A percentile compares a stretch with the other conserved stretches of the same genome.
These are phyloP conservation scores for Zygoascus bituminiphila DNA, from an alignment of 805 yeast genomes.

Conservation along the genomic window DNA sequence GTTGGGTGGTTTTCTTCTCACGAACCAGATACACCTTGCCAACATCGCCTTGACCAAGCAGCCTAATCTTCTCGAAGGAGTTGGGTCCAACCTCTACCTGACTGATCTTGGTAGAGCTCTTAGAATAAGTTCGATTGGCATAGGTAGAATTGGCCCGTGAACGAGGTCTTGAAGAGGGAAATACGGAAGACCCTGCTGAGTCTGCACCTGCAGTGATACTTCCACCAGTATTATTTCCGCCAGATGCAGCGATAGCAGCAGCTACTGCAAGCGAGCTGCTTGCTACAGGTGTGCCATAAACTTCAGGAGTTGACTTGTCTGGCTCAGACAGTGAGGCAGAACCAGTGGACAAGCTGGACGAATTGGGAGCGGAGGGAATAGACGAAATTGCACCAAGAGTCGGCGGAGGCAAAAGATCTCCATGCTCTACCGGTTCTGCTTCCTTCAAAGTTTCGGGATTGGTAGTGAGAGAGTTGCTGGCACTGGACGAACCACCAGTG, in stretches of 20 bases:
- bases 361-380: not conserved
- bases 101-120: conserved; percentile 62
- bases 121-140: conserved; percentile 57
- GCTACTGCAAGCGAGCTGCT: not conserved
- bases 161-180: not conserved
- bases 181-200: not conserved
- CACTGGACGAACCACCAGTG: conserved; percentile 1
- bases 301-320: not conserved
- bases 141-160: conserved; percentile 35
- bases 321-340: not conserved
- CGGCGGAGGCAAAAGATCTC: not conserved
- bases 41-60: conserved; percentile 96
- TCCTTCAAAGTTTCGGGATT: conserved; percentile 2
- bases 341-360: not conserved
- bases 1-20: conserved; percentile 63
- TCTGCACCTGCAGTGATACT: not conserved
- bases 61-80: conserved; percentile 78
- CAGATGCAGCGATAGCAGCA: conserved; percentile 3
- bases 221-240: not conserved
- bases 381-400: not conserved
- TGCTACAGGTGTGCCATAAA: not conserved
- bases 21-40: conserved; percentile 92
- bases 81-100: conserved; percentile 78
- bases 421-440: not conserved
- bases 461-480: not conserved